Evolutionary conservation across 2,329 filamentous ascomycete genomes (phyloP).

Genomic region (Colletotrichum simmondsii): DNA sequence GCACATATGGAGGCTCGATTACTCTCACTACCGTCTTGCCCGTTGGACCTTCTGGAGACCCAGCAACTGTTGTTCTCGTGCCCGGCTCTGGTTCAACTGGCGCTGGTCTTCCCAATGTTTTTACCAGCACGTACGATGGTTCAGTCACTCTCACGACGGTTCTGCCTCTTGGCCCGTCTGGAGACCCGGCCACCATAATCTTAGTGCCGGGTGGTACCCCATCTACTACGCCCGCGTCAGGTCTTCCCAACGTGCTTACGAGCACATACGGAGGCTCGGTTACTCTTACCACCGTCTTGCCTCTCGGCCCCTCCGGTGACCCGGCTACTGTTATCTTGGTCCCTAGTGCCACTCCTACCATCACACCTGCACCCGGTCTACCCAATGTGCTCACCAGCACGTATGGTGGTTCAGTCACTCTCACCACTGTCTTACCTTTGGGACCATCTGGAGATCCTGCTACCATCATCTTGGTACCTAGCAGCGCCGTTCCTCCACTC

Average conservation of each 20-base stretch:
- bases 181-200: not conserved
- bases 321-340: not conserved
- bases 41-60: not conserved
- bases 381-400: not conserved
- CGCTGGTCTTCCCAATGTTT: not conserved
- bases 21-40: not conserved
- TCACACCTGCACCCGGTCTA: not conserved
- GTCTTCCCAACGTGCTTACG: not conserved
- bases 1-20: not conserved
- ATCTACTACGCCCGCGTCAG: not conserved
- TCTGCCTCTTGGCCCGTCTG: not conserved
- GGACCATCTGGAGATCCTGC: not conserved
- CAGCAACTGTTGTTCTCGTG: not conserved
- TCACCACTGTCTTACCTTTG: not conserved
- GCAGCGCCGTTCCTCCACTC: not conserved
- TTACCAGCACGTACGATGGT: conserved; percentile 5
- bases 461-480: not conserved
- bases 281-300: not conserved
- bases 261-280: not conserved
- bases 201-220: not conserved
- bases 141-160: not conserved
- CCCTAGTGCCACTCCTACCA: not conserved
- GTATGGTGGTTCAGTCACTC: not conserved
- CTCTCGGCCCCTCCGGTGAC: not conserved
- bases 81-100: not conserved